Evolutionary conservation across 768 basidiomycete species (phyloP), one percentile per base, ranked within the genome.

Genomic region (Xerocomus spinulosus): DNA sequence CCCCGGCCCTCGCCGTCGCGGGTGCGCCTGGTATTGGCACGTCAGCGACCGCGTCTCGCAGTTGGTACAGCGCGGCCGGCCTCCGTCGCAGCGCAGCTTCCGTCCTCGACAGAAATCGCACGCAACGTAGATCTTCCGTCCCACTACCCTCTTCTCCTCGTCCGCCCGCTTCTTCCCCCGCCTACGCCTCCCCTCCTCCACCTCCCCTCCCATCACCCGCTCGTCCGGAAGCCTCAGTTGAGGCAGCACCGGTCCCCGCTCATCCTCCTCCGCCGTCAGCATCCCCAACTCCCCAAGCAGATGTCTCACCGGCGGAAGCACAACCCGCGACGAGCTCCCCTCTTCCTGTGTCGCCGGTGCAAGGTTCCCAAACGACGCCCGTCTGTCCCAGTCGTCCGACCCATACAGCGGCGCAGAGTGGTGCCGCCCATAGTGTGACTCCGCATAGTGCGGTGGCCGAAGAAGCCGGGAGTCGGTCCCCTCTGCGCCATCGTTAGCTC

Each of bases 101-200:
- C 87, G 80, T 36, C 76, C 87, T 76, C 87, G 75, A 70, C 87
- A 90, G 63, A 87, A 87, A 66, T 85, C 73, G 69, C 87, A 90
- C 49, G 87, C 87, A 29, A 88, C 57, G 37, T 67, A 67, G 49
- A 67, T 68, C 54, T 67, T 67, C 30, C 58, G 58, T 5, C 17
- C 41, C 2, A 41, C 54, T 42, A 44, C 37, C 48, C 59, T 57
- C 63, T 47, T 65, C 40, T 59, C 65, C 33, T 58, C 55, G 23
- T 38, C 51, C 17, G 37, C 44, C 15, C 43, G 52, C 44, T 49
- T 65, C 61, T 56, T 45, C 58, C 49, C 51, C 49, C 30, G 14
- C 26, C 35, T 48, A 28, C 46, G 56, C 29, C 17, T 41, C 34
- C 30, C 32, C 45, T 48, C 45, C 47, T 57, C 62, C 46, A 41